Percentiles rank a stretch among this genome's conserved stretches.
Conservation (phyloP, 2,329 filamentous ascomycete genomes). For the Trichophyton mentagrophytes region DNA sequence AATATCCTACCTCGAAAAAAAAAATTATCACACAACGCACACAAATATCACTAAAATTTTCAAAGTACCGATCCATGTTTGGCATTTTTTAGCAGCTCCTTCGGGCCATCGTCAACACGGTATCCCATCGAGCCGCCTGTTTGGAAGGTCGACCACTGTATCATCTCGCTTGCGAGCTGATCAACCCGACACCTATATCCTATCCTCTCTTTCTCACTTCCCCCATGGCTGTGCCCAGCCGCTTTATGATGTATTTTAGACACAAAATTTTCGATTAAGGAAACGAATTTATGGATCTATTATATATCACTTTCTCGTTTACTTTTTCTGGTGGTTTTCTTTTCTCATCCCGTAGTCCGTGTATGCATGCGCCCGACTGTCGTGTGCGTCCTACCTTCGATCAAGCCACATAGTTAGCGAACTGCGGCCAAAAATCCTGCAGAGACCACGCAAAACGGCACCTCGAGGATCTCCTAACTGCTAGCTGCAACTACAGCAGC, state of each 20-base stretch:
- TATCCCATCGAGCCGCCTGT: background rate
- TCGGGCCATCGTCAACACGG: background rate
- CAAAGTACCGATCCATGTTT: background rate
- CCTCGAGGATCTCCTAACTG: no score
- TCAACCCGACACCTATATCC: background rate
- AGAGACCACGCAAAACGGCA: no score
- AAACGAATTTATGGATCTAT: slow-evolving; percentile 5
- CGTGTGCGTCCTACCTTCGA: no score
- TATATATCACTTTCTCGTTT: background rate
- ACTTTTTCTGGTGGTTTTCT: background rate
- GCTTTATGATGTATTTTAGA: slow-evolving; percentile 5
- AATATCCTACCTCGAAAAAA: background rate
- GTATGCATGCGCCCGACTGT: no score
- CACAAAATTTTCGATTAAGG: slow-evolving; percentile 3
- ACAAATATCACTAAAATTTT: background rate
- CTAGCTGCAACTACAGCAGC: no score
- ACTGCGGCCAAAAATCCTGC: no score
- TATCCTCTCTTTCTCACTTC: background rate
- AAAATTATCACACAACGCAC: background rate
- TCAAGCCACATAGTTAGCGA: no score
- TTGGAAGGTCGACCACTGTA: background rate
- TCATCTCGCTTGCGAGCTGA: background rate
- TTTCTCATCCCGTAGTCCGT: no score
- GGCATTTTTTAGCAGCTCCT: slow-evolving; percentile 1
- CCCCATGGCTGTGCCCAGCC: background rate